Base-by-base conservation (phyloP, 345 rosid species). In the Populus nigra region DNA sequence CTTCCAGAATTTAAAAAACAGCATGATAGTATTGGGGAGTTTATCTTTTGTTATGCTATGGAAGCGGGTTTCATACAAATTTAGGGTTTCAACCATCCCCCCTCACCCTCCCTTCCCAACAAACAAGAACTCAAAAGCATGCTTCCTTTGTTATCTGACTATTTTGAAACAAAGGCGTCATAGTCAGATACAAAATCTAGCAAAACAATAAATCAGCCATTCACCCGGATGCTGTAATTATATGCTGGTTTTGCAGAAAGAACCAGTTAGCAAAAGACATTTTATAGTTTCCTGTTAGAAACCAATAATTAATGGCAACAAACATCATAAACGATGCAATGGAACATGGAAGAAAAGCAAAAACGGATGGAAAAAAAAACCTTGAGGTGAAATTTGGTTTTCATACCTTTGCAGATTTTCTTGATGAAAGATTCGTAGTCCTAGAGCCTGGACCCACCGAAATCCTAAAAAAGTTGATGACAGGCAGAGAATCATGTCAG, bases 341-440 rank as follows among this genome's bases (percentile, higher is more conserved):
- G 65, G 31, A 71, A 62, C 13, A 38, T 11, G 23, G 53, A 53
- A 29, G 15, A 75, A 22, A 39, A 67, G 33, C 25, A 68, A n/a
- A 47, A 49, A 8, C 53, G 7, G 29, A 7, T 8, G 20, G 59
- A 47, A 47, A 53, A 68, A 57, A 82, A 38, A 65, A 68, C 13
- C 20, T 72, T 33, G 35, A 72, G 65, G 53, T 47, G 79, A 20
- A 23, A 12, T 70, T 62, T 65, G 20, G 31, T 43, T 65, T 80
- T 66, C 84, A 57, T 85, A 92, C 94, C 91, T 65, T 78, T 45
- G 74, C 85, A 83, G 82, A 73, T 80, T 76, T 88, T 86, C 84
- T 85, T 61, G 84, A 71, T 68, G 88, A 63, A 72, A 57, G 41
- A 78, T 74, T 80, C 81, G 61, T 77, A 76, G 81, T 75, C 82